phyloP scores from a whole-genome alignment of 371 early-diverging fungal species.

The Lichtheimia ornata region DNA sequence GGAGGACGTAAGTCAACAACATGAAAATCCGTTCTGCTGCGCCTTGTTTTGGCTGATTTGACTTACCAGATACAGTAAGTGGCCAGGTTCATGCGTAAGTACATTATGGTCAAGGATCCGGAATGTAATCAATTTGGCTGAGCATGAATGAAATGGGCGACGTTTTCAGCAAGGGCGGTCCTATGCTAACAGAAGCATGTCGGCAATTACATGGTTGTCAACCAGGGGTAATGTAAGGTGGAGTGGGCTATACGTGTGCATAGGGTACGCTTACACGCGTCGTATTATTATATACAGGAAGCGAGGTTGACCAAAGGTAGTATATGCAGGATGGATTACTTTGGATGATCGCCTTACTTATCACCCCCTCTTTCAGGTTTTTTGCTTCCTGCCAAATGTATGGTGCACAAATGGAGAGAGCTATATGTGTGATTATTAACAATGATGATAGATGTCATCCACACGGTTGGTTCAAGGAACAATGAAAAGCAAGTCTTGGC shows the following conservation, averaged over 20 bases:
- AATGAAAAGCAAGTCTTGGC: conserved; percentile 61
- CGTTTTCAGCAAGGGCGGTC: background rate
- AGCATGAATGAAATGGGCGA: background rate
- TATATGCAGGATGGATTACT: background rate
- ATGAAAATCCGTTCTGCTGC: background rate
- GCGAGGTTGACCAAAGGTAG: conserved; percentile 68
- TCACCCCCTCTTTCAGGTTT: no score
- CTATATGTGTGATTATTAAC: background rate
- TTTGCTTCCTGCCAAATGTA: conserved; percentile 4
- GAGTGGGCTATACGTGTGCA: background rate
- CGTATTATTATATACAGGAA: conserved; percentile 32
- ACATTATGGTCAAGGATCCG: background rate
- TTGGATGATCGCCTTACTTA: background rate
- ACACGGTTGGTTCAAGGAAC: conserved; percentile 75
- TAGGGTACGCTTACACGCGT: no score
- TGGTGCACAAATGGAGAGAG: background rate
- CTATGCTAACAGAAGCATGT: background rate
- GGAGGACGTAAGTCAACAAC: conserved; percentile 55
- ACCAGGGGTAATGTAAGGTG: background rate
- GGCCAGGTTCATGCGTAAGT: conserved; percentile 79
- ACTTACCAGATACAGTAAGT: conserved; percentile 59
- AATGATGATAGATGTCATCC: conserved; percentile 60
- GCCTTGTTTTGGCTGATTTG: background rate
- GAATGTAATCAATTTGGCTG: background rate
- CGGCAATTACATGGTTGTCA: background rate